Conservation (phyloP, 495 filamentous ascomycete species). For the Annulohypoxylon maeteangense region DNA sequence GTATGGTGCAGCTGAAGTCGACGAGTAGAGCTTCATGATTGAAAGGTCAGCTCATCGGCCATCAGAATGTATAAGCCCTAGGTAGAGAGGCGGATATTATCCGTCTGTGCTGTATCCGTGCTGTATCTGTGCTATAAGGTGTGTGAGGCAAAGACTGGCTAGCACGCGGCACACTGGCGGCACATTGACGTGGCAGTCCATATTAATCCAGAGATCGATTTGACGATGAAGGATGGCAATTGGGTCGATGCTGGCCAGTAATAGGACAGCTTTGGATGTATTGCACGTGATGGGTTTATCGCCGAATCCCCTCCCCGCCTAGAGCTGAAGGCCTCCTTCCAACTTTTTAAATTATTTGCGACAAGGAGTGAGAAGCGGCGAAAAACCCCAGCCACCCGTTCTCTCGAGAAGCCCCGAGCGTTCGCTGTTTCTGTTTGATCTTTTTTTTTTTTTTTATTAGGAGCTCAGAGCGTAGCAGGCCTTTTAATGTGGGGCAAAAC, state of each 20-base stretch:
- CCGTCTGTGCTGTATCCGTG: neutral
- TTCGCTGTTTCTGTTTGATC: neutral
- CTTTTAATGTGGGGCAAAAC: constrained; percentile 28
- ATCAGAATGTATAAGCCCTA: constrained; percentile 6
- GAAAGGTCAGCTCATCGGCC: constrained; percentile 23
- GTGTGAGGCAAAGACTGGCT: constrained; percentile 31
- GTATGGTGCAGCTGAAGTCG: constrained; percentile 16
- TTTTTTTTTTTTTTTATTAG: neutral
- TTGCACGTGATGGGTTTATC: constrained; percentile 38
- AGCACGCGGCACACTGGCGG: constrained; percentile 34
- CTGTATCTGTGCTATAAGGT: constrained; percentile 22
- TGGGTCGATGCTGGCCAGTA: constrained; percentile 31
- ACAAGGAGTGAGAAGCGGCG: constrained; percentile 31
- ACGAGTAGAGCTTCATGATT: constrained; percentile 14
- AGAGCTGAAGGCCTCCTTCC: constrained; percentile 31
- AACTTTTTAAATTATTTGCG: constrained; percentile 39
- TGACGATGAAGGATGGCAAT: constrained; percentile 28
- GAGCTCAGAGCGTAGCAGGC: constrained; percentile 19
- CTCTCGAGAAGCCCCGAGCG: constrained; percentile 3
- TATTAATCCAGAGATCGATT: constrained; percentile 44
- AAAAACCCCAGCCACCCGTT: constrained; percentile 39
- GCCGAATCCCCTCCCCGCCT: constrained; percentile 36
- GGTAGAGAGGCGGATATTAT: neutral
- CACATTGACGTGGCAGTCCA: constrained; percentile 44
- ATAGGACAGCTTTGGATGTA: constrained; percentile 10